Evolutionary conservation across 1,284 basidiomycete species (phyloP), one percentile per base, ranked within the genome.

Genomic region (Testicularia cyperi): DNA sequence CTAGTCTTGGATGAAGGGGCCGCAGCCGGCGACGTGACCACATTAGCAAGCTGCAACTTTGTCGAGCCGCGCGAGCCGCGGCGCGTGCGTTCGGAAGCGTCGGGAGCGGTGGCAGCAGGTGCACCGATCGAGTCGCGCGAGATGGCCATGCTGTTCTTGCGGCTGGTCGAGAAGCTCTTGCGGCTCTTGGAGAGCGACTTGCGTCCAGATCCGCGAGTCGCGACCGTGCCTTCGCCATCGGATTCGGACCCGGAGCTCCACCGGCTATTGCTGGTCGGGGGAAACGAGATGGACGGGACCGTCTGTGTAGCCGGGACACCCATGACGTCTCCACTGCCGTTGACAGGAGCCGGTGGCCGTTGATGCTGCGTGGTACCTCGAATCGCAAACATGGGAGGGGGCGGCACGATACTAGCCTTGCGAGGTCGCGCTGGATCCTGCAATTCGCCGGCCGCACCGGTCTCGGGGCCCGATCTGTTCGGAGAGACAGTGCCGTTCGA

Each of bases 221-320:
- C 45, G 26, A 31, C n/a, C 15, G 38, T 42, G 16, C 40, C 31
- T 8, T 56, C 65, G 15, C 41, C 56, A 2, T 65, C 64, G 4
- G 53, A 55, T 15, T 69, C 66, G 10, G 66, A 69, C 6, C 64
- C 66, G 5, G 66, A 69, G 41, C 66, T 69, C 66, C 66, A 69
- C 20, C 55, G 42, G 28, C 64, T 66, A 33, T 41, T 53, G 43
- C 46, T 43, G 13, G 36, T 13, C n/a, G 40, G 28, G 2, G 4
- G n/a, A n/a, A n/a, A n/a, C n/a, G n/a, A n/a, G 15, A 43, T 19
- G 23, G 46, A 25, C 7, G 49, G 37, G 2, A 39, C 16, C 13
- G 38, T 27, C 32, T 12, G 26, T 1, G 23, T 20, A 4, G 44
- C 14, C 15, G 16, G 29, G n/a, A 25, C 19, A 8, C 21, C 14